Evolutionary conservation across 768 basidiomycete species (phyloP).

Genomic region (Tricholoma terreum): DNA sequence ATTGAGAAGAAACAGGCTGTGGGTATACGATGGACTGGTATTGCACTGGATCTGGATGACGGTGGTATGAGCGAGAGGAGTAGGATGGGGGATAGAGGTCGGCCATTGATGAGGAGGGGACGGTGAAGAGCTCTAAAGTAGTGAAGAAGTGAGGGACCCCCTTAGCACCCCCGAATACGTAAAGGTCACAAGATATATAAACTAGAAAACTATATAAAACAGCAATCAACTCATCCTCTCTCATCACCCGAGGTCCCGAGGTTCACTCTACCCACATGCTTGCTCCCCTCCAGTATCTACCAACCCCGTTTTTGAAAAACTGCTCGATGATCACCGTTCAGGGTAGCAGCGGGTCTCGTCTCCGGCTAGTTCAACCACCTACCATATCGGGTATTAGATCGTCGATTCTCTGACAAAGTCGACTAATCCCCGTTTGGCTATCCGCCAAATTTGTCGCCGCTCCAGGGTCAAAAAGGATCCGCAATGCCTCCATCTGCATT

Average conservation of each 20-base stretch:
- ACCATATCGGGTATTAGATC: slow-evolving; percentile 26
- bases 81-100: slow-evolving; percentile 53
- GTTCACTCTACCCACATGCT: slow-evolving; percentile 16
- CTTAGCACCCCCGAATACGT: slow-evolving; percentile 36
- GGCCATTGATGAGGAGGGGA: slow-evolving; percentile 40
- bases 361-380: slow-evolving; percentile 7
- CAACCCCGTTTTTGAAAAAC: slow-evolving; percentile 14
- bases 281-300: slow-evolving; percentile 17
- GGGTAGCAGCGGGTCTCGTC: slow-evolving; percentile 1
- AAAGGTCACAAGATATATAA: slow-evolving; percentile 20
- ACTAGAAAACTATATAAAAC: slow-evolving; percentile 16
- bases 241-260: slow-evolving; percentile 40
- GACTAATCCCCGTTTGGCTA: slow-evolving; percentile 19
- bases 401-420: slow-evolving; percentile 16
- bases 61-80: slow-evolving; percentile 28
- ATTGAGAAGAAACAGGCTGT: slow-evolving; percentile 33
- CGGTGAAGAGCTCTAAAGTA: slow-evolving; percentile 28
- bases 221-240: slow-evolving; percentile 11
- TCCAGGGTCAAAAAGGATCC: slow-evolving; percentile 27
- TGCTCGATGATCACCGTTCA: slow-evolving; percentile 4
- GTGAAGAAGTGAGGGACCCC: slow-evolving; percentile 38
- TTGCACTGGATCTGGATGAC: slow-evolving; percentile 32
- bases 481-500: slow-evolving; percentile 19
- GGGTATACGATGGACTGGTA: slow-evolving; percentile 29
- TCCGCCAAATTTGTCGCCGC: slow-evolving; percentile 26